Conservation (phyloP, 371 early-diverging fungal species). For the Mucor irregularis region DNA sequence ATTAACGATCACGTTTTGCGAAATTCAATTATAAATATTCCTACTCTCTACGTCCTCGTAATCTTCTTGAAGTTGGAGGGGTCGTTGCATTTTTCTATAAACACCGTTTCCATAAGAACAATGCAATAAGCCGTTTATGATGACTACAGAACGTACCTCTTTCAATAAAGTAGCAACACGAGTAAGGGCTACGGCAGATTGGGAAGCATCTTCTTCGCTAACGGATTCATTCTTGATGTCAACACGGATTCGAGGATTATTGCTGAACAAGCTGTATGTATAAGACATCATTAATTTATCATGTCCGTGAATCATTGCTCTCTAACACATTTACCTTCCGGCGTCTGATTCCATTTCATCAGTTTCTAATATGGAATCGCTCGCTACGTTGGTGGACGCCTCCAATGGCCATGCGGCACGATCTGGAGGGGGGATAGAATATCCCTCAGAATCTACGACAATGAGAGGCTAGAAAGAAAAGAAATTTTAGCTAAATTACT, state of each 20-base stretch:
- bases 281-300: background rate
- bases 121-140: background rate
- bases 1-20: background rate
- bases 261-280: constrained; percentile 14
- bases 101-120: background rate
- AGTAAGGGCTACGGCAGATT: constrained; percentile 25
- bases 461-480: constrained; percentile 4
- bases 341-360: constrained; percentile 21
- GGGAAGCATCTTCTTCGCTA: constrained; percentile 30
- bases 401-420: constrained; percentile 7
- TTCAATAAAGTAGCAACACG: constrained; percentile 19
- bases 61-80: constrained; percentile 4
- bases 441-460: constrained; percentile 21
- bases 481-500: background rate
- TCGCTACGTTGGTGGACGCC: background rate
- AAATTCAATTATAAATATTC: background rate
- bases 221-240: constrained; percentile 34
- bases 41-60: constrained; percentile 27
- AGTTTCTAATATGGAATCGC: constrained; percentile 15
- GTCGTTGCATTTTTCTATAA: constrained; percentile 6
- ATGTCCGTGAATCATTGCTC: no score
- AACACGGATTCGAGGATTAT: constrained; percentile 16
- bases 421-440: constrained; percentile 23
- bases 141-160: constrained; percentile 20
- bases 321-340: constrained; percentile 15